Percentiles rank a stretch among this genome's conserved stretches.
Conservation (phyloP, 2,329 filamentous ascomycete species). For the Paecilomyces variotii region DNA sequence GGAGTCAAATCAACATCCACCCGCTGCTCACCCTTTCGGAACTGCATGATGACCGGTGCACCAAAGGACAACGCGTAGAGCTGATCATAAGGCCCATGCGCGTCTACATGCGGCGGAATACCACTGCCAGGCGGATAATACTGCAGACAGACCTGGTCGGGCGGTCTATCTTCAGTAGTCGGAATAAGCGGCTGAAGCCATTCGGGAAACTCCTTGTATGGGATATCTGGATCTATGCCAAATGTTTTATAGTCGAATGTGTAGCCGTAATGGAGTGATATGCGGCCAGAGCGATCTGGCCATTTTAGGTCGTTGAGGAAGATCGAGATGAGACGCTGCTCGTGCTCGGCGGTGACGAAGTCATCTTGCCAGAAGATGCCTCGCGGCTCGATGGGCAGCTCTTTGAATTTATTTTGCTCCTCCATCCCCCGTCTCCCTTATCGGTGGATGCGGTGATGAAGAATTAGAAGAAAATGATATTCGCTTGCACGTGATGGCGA, state of each 20-base stretch:
- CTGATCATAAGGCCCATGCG: constrained; percentile 41
- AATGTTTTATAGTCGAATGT: constrained; percentile 54
- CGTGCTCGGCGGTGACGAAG: constrained; percentile 42
- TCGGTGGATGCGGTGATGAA: not conserved
- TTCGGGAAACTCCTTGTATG: constrained; percentile 44
- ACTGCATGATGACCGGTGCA: constrained; percentile 24
- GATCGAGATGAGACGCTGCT: constrained; percentile 36
- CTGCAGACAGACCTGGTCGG: constrained; percentile 54
- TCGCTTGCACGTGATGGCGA: not conserved
- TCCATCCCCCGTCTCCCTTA: not conserved
- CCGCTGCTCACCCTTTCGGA: constrained; percentile 20
- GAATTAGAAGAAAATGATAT: not conserved
- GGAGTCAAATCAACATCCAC: constrained; percentile 42
- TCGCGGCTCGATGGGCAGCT: not conserved
- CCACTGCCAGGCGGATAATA: constrained; percentile 53
- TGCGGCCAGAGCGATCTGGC: constrained; percentile 39
- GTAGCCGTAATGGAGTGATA: constrained; percentile 50
- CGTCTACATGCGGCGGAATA: constrained; percentile 55
- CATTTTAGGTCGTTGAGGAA: constrained; percentile 41
- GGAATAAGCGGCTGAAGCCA: constrained; percentile 46
- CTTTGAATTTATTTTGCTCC: not conserved
- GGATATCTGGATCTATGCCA: constrained; percentile 43
- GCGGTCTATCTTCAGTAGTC: constrained; percentile 34
- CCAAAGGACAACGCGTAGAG: constrained; percentile 27
- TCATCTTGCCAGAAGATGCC: constrained; percentile 34